These are phyloP conservation scores for Quercus gilva DNA, from an alignment of 306 rosid species.

Conservation along the genomic window DNA sequence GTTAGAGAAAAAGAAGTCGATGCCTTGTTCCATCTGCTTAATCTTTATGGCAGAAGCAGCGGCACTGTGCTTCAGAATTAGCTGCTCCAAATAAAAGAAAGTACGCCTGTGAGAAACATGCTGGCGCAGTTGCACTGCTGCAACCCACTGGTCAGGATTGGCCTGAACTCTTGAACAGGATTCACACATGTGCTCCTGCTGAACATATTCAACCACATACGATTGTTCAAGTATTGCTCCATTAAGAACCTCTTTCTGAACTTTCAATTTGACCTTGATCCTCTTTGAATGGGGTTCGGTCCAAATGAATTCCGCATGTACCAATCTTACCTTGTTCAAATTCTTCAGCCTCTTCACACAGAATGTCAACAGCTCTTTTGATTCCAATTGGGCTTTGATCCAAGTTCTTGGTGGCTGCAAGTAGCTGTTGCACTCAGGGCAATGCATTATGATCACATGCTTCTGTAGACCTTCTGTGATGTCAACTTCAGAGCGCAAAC, in stretches of 20 bases:
- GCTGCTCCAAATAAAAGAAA: constrained; percentile 67
- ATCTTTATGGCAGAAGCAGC: constrained; percentile 63
- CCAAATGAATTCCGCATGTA: constrained; percentile 52
- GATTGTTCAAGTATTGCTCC: constrained; percentile 64
- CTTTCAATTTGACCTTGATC: constrained; percentile 53
- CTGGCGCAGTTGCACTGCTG: constrained; percentile 71
- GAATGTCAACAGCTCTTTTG: constrained; percentile 57
- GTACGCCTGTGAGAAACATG: constrained; percentile 61
- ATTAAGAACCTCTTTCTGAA: constrained; percentile 65
- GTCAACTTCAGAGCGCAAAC: constrained; percentile 61
- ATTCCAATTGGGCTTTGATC: constrained; percentile 58
- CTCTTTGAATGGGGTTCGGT: constrained; percentile 66
- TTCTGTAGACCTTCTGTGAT: constrained; percentile 71
- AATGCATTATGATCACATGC: constrained; percentile 42
- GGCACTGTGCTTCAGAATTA: constrained; percentile 65
- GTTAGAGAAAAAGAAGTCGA: constrained; percentile 66
- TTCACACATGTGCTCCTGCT: constrained; percentile 59
- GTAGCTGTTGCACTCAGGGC: constrained; percentile 59
- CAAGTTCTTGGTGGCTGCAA: constrained; percentile 71
- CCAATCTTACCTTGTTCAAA: constrained; percentile 45
- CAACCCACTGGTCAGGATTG: constrained; percentile 74
- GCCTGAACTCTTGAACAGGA: constrained; percentile 60
- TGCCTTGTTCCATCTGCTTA: constrained; percentile 65
- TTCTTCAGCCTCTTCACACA: constrained; percentile 58
- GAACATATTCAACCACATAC: constrained; percentile 53